Percentiles rank a stretch among this genome's conserved stretches.
Conservation (phyloP, 2,329 filamentous ascomycete genomes). For the Byssochlamys sp. region DNA sequence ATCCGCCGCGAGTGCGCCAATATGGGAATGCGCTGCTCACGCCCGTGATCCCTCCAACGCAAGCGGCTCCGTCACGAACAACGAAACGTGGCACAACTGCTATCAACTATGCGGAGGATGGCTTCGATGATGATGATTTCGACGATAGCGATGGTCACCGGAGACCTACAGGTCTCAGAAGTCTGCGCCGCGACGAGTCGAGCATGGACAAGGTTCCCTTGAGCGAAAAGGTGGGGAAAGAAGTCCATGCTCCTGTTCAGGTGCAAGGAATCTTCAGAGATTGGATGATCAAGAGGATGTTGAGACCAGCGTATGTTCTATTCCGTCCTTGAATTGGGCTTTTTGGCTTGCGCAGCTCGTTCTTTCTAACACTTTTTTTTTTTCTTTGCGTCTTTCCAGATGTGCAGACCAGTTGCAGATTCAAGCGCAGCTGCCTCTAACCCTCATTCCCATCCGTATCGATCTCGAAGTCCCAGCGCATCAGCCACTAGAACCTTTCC, state of each 20-base stretch:
- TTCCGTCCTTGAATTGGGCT: neutral
- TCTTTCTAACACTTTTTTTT: neutral
- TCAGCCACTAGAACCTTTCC: conserved; percentile 39
- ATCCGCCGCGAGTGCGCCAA: conserved; percentile 77
- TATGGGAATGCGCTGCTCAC: conserved; percentile 88
- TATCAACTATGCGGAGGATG: conserved; percentile 96
- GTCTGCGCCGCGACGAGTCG: conserved; percentile 65
- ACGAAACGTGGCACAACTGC: conserved; percentile 94
- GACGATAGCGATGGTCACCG: conserved; percentile 58
- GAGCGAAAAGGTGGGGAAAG: conserved; percentile 71
- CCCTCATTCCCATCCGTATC: conserved; percentile 88
- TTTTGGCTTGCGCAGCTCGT: neutral
- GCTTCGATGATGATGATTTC: conserved; percentile 66
- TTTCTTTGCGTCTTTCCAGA: conserved; percentile 12
- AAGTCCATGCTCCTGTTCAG: conserved; percentile 66
- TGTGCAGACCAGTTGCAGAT: conserved; percentile 53
- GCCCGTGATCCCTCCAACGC: conserved; percentile 64
- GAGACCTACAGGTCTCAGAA: conserved; percentile 70
- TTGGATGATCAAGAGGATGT: conserved; percentile 71
- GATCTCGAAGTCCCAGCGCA: conserved; percentile 81
- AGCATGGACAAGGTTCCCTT: conserved; percentile 55
- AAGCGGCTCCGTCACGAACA: conserved; percentile 63
- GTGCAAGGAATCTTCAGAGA: conserved; percentile 88
- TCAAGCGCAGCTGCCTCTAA: conserved; percentile 70
- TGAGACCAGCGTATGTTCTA: conserved; percentile 35